Conservation (phyloP, 352 stramenopile genomes). For the Phytophthora fragariae region DNA sequence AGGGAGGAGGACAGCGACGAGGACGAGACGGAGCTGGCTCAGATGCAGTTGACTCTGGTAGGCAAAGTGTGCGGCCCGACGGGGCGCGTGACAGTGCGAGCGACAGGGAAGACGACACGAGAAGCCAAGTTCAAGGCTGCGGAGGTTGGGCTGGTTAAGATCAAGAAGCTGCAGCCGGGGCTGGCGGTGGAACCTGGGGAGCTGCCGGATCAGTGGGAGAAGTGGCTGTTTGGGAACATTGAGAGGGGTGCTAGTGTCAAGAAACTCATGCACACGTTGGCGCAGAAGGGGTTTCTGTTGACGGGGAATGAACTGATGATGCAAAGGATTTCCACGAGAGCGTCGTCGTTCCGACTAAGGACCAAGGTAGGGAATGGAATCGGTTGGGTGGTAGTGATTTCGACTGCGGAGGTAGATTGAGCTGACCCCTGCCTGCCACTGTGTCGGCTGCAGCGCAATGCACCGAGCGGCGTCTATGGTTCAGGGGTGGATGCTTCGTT, state of each 20-base stretch:
- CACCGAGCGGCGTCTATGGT: constrained; percentile 56
- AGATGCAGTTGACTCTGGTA: constrained; percentile 61
- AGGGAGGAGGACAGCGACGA: constrained; percentile 44
- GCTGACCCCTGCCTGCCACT: constrained; percentile 4
- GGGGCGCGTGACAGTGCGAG: constrained; percentile 48
- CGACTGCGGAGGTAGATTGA: background rate
- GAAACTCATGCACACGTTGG: constrained; percentile 64
- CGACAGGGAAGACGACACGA: constrained; percentile 59
- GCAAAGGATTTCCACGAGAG: constrained; percentile 65
- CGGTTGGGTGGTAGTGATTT: background rate
- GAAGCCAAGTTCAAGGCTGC: constrained; percentile 81
- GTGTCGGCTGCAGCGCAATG: constrained; percentile 41
- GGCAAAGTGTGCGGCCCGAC: constrained; percentile 61
- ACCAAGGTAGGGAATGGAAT: constrained; percentile 42
- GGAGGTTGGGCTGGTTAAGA: constrained; percentile 56
- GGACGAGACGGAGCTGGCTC: constrained; percentile 20
- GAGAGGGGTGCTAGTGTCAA: constrained; percentile 50
- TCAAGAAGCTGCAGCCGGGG: constrained; percentile 71
- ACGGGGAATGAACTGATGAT: constrained; percentile 61
- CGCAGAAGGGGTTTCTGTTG: constrained; percentile 68
- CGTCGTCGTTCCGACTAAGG: constrained; percentile 58
- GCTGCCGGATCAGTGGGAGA: constrained; percentile 60
- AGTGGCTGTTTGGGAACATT: constrained; percentile 73
- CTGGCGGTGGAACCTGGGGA: constrained; percentile 59
- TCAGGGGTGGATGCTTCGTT: constrained; percentile 8